Conservation (phyloP, 2,329 filamentous ascomycete genomes). For the Sphaerostilbella broomeana region DNA sequence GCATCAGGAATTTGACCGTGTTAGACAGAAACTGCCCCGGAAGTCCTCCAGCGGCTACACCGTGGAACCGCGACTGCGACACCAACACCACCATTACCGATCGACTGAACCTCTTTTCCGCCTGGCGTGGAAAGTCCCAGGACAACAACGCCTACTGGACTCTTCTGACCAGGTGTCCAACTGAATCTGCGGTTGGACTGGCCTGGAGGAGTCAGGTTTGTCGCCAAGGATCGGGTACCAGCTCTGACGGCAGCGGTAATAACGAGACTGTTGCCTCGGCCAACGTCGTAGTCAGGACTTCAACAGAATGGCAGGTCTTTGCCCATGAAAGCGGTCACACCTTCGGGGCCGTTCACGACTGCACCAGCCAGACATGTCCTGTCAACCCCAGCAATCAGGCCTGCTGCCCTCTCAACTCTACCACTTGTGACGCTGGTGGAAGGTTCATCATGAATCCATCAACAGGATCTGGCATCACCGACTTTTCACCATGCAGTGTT, state of each 20-base stretch:
- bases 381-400: slow-evolving; percentile 44
- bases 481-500: slow-evolving; percentile 82
- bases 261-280: slow-evolving; percentile 74
- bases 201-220: slow-evolving; percentile 92
- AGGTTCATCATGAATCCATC: slow-evolving; percentile 95
- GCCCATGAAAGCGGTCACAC: slow-evolving; percentile 93
- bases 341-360: slow-evolving; percentile 94
- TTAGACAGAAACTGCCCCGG: slow-evolving; percentile 69
- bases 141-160: slow-evolving; percentile 94
- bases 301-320: slow-evolving; percentile 89
- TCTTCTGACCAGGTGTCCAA: slow-evolving; percentile 73
- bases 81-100: slow-evolving; percentile 58
- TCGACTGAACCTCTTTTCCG: slow-evolving; percentile 80
- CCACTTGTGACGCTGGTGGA: slow-evolving; percentile 67
- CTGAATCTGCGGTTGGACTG: slow-evolving; percentile 77
- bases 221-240: slow-evolving; percentile 48
- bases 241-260: slow-evolving; percentile 39
- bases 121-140: slow-evolving; percentile 70
- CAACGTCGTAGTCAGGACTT: slow-evolving; percentile 81
- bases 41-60: slow-evolving; percentile 56
- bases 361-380: slow-evolving; percentile 63
- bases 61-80: slow-evolving; percentile 79
- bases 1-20: slow-evolving; percentile 78
- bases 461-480: slow-evolving; percentile 62
- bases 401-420: slow-evolving; percentile 72